Base-by-base conservation (phyloP, 1,284 basidiomycete genomes). In the Moesziomyces parantarcticus region DNA sequence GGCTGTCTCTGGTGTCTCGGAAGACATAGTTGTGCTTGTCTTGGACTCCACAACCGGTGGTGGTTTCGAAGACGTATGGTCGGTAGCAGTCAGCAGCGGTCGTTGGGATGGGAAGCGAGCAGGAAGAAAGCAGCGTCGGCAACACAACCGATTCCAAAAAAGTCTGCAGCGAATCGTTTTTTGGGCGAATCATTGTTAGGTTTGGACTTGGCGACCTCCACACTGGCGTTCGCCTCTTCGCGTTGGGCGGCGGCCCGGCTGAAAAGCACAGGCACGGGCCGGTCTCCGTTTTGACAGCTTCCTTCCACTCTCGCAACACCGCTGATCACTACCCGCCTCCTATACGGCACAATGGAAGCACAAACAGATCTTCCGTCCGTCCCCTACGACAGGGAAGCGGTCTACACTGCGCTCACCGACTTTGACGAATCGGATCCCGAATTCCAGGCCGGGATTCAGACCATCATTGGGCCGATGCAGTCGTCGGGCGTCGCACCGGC, bases 391-490 rank as follows among this genome's bases (percentile, higher is more conserved):
- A 53, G 52, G 29, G 58, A 70, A 16, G 66, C 71, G 9, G 43
- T 74, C 16, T 74, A 69, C 43, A 65, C 56, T 1, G 55, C 62
- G 18, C 41, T 74, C 25, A 58, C 58, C 11, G 45, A 51, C 7
- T 70, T 65, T 53, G 58, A 69, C 54, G 58, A 57, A 42, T 26
- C 57, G 8, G 62, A 74, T 21, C 43, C 57, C 2, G 71, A 74
- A 20, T 74, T 74, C 21, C 66, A 74, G 56, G 71, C 59, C 5
- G 78, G 78, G 3, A 73, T 77, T 25, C 60, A 65, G 22, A 65
- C 72, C 26, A 80, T 80, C 43, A 25, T 75, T 7, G 63, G 53
- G 3, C 70, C 73, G 7, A 53, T 79, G 51, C 64, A 62, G n/a
- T 58, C 58, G 13, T 71, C 66, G 4, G 77, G 73, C 3, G 70